Conservation (phyloP, 1,284 basidiomycete genomes). For the Exobasidium rhododendri region DNA sequence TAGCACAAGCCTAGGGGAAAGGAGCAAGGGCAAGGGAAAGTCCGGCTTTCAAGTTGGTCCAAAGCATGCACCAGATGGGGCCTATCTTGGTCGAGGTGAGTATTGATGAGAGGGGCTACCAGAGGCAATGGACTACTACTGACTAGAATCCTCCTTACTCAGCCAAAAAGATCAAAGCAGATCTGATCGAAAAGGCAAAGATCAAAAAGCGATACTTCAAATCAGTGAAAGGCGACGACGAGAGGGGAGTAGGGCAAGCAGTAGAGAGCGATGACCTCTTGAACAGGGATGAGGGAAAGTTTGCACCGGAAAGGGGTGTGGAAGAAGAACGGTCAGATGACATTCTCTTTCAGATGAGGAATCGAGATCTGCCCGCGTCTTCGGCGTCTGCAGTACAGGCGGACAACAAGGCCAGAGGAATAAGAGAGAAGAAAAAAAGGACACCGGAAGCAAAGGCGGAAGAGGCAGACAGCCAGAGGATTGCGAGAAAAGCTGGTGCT, state of each 20-base stretch:
- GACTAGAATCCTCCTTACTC: conserved; percentile 9
- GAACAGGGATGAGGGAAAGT: conserved; percentile 29
- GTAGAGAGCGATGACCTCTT: neutral
- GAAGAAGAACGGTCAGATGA: neutral
- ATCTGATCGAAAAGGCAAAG: conserved; percentile 60
- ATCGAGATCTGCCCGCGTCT: neutral
- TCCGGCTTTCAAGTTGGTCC: conserved; percentile 50
- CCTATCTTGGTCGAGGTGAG: conserved; percentile 45
- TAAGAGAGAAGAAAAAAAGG: neutral
- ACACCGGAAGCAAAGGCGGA: neutral
- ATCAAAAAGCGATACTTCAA: conserved; percentile 59
- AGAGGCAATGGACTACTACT: neutral
- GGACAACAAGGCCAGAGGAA: neutral
- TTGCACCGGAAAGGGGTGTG: conserved; percentile 31
- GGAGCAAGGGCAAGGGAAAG: conserved; percentile 21
- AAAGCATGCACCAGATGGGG: conserved; percentile 45
- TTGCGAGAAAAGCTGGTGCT: neutral
- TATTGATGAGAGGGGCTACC: neutral
- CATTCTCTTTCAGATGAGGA: neutral
- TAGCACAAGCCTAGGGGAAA: conserved; percentile 13
- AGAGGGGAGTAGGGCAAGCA: conserved; percentile 15
- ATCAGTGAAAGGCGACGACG: neutral
- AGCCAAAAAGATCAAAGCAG: conserved; percentile 60
- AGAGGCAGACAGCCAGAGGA: neutral
- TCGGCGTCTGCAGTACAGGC: neutral